These are phyloP conservation scores for Aspergillus nomiae DNA, from an alignment of 2,329 filamentous ascomycete genomes.

Conservation along the genomic window DNA sequence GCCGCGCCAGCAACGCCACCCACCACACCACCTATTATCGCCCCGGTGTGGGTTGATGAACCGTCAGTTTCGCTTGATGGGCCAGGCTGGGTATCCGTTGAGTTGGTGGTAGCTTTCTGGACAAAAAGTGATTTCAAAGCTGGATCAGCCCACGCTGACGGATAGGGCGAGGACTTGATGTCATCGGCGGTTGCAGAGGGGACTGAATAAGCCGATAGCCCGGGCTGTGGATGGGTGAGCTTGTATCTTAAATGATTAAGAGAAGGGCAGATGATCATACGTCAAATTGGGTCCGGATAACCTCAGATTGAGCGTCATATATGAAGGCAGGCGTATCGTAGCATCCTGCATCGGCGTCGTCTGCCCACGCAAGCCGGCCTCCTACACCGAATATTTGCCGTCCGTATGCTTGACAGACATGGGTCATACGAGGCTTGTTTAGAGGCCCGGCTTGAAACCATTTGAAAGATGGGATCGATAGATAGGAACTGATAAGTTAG, in stretches of 20 bases:
- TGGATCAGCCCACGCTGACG: slow-evolving; percentile 3
- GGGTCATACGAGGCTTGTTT: slow-evolving; percentile 15
- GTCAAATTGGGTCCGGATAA: slow-evolving; percentile 9
- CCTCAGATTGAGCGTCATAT: slow-evolving; percentile 18
- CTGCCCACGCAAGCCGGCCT: slow-evolving; percentile 14
- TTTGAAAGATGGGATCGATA: slow-evolving; percentile 21
- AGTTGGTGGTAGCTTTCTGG: background rate
- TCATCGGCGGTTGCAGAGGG: slow-evolving; percentile 8
- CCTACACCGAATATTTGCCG: slow-evolving; percentile 17
- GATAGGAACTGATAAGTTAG: slow-evolving; percentile 12
- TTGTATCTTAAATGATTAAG: background rate
- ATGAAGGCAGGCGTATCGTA: slow-evolving; percentile 16
- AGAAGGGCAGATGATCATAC: background rate
- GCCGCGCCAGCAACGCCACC: slow-evolving; percentile 15
- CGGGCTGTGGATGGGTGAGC: slow-evolving; percentile 3
- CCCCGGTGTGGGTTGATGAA: slow-evolving; percentile 4
- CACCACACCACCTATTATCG: slow-evolving; percentile 16
- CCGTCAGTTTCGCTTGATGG: background rate
- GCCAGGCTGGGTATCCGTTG: background rate
- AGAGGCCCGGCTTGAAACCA: slow-evolving; percentile 17
- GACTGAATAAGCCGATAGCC: slow-evolving; percentile 11
- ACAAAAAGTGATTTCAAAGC: background rate
- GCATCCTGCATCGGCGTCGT: slow-evolving; percentile 10
- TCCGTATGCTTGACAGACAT: slow-evolving; percentile 13
- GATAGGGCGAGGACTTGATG: slow-evolving; percentile 11